phyloP scores from a whole-genome alignment of 768 basidiomycete species.

The Phlebiopsis gigantea region DNA sequence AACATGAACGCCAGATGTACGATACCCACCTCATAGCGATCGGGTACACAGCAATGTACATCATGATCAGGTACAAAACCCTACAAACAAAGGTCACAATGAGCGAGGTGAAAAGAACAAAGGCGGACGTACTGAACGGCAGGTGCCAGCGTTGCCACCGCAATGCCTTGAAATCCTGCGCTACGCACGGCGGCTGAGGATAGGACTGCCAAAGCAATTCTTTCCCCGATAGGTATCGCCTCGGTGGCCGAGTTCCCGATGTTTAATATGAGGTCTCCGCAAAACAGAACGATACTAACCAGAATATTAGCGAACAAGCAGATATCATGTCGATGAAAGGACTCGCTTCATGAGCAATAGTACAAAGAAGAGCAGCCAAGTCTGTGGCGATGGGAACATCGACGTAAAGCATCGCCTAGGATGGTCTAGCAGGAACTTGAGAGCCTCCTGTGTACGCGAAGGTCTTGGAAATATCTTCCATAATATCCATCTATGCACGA shows the following conservation, averaged over 20 bases:
- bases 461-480: conserved; percentile 53
- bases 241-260: conserved; percentile 71
- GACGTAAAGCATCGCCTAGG: conserved; percentile 89
- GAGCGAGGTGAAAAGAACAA: background rate
- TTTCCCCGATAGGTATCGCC: conserved; percentile 56
- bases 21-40: conserved; percentile 68
- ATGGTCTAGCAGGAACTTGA: conserved; percentile 91
- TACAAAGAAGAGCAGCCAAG: conserved; percentile 79
- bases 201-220: conserved; percentile 69
- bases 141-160: conserved; percentile 68
- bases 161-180: conserved; percentile 80
- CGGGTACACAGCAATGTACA: conserved; percentile 83
- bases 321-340: background rate
- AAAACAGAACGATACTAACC: conserved; percentile 85
- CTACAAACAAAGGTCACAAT: conserved; percentile 29
- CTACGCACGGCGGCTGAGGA: conserved; percentile 82
- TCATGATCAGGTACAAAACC: conserved; percentile 88
- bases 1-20: background rate
- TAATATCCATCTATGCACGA: conserved; percentile 60
- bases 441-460: conserved; percentile 68
- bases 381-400: conserved; percentile 89
- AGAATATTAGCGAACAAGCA: conserved; percentile 37
- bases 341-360: conserved; percentile 66
- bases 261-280: conserved; percentile 59
- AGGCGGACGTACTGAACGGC: conserved; percentile 68